Evolutionary conservation across 2,329 filamentous ascomycete genomes (phyloP).

Genomic region (Paradendryphiella salina): DNA sequence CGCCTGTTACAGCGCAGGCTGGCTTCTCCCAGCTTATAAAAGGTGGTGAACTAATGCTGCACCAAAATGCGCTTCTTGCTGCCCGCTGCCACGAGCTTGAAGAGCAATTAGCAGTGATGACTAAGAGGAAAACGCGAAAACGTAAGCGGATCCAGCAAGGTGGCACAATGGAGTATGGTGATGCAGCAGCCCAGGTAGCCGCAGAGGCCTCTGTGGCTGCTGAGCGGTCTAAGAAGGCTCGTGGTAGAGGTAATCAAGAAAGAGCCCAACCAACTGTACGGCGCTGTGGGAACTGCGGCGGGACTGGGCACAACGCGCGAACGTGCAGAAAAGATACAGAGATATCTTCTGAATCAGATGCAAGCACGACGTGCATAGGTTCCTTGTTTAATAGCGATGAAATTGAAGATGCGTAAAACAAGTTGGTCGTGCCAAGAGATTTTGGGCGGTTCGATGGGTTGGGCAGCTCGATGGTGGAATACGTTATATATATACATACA

Average conservation of each 20-base stretch:
- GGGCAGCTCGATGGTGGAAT: too few species aligned
- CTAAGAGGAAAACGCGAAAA: not conserved
- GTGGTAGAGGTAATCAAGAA: not conserved
- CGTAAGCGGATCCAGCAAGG: not conserved
- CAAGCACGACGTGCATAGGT: too few species aligned
- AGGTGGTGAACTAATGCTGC: not conserved
- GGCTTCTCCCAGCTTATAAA: constrained; percentile 13
- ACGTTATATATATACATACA: too few species aligned
- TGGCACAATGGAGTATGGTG: not conserved
- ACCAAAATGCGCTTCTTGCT: not conserved
- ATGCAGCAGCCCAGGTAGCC: not conserved
- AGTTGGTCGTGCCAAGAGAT: too few species aligned
- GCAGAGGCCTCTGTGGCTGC: not conserved
- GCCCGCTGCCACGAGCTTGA: constrained; percentile 37
- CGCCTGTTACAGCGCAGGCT: too few species aligned
- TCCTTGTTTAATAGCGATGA: too few species aligned
- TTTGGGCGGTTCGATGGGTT: too few species aligned
- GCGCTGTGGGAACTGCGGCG: not conserved
- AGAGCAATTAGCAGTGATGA: constrained; percentile 54
- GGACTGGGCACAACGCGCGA: not conserved
- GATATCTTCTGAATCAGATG: not conserved
- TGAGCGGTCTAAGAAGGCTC: not conserved
- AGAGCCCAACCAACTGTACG: not conserved
- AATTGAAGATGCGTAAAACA: too few species aligned
- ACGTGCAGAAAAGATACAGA: not conserved